Conservation (phyloP, 169 alveolate species). For the Cryptosporidium parvum region DNA sequence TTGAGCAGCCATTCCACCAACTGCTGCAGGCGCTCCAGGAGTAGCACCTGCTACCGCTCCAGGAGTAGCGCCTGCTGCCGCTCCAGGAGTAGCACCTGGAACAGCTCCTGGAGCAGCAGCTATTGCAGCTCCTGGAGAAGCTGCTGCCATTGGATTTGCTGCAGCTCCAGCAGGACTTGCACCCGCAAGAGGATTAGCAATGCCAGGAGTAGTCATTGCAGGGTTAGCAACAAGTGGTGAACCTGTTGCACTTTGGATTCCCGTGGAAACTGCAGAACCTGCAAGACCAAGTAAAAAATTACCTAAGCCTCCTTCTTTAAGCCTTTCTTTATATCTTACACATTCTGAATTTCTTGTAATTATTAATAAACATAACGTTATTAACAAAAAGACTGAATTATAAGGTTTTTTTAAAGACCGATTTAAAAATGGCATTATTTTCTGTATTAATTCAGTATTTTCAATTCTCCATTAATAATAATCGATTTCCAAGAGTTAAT, state of each 20-base stretch:
- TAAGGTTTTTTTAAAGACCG: slow-evolving; percentile 8
- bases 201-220: slow-evolving; percentile 2
- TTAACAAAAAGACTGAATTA: neutral
- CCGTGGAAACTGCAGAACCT: slow-evolving; percentile 51
- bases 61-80: neutral
- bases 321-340: slow-evolving; percentile 53
- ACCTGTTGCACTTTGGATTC: slow-evolving; percentile 57
- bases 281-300: slow-evolving; percentile 61
- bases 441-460: neutral
- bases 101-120: neutral
- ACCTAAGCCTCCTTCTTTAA: slow-evolving; percentile 59
- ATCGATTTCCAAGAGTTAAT: neutral
- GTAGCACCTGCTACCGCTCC: slow-evolving; percentile 32
- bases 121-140: slow-evolving; percentile 17
- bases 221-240: slow-evolving; percentile 65
- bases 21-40: slow-evolving; percentile 23
- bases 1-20: slow-evolving; percentile 5
- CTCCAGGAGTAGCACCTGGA: slow-evolving; percentile 9
- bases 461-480: slow-evolving; percentile 8
- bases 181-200: neutral
- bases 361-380: neutral
- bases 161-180: neutral
- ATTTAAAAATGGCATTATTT: slow-evolving; percentile 2
- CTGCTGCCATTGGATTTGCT: neutral
- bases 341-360: slow-evolving; percentile 11